These are phyloP conservation scores for Lactarius tabidus DNA, from an alignment of 768 basidiomycete genomes.

Conservation along the genomic window DNA sequence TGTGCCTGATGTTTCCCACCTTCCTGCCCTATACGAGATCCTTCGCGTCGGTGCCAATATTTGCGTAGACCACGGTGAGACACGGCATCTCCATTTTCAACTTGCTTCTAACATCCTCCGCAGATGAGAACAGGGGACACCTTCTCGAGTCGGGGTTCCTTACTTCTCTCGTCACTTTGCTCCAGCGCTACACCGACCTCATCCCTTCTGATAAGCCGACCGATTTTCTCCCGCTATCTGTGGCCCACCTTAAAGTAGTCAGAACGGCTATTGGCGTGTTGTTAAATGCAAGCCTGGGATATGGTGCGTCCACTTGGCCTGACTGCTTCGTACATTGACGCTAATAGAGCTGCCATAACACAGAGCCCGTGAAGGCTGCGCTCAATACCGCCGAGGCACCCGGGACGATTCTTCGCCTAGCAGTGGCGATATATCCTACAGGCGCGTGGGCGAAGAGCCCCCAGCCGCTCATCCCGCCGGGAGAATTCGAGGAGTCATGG, in stretches of 20 bases:
- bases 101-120: constrained; percentile 9
- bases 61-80: constrained; percentile 77
- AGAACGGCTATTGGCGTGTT: constrained; percentile 77
- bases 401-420: constrained; percentile 62
- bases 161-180: constrained; percentile 57
- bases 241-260: constrained; percentile 64
- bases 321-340: constrained; percentile 7
- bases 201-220: constrained; percentile 38
- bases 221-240: constrained; percentile 49
- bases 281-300: constrained; percentile 72
- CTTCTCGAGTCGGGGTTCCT: constrained; percentile 70
- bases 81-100: neutral
- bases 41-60: constrained; percentile 79
- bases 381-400: constrained; percentile 68
- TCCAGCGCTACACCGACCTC: constrained; percentile 57
- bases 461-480: constrained; percentile 29
- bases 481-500: constrained; percentile 54
- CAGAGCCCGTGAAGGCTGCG: constrained; percentile 68
- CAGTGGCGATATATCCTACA: constrained; percentile 67
- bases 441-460: constrained; percentile 52
- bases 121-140: constrained; percentile 71
- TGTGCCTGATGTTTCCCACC: constrained; percentile 43
- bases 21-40: constrained; percentile 57
- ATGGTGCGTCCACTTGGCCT: constrained; percentile 54
- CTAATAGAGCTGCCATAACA: neutral